Base-by-base conservation (phyloP, 1,284 basidiomycete genomes). In the Ganoderma boninense region DNA sequence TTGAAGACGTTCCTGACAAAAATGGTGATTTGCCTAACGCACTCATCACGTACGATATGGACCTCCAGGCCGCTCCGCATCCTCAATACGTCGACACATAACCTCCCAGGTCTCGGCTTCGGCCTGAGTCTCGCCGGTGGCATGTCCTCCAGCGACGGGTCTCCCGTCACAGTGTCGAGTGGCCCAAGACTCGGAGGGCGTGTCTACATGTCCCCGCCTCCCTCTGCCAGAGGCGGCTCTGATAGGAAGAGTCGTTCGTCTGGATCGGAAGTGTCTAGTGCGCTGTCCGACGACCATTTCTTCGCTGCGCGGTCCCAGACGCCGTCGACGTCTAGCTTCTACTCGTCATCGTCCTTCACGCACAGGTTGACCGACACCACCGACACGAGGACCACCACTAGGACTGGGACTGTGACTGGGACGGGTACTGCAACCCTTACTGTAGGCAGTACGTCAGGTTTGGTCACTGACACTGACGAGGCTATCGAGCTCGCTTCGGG, bases 121-220 rank as follows among this genome's bases (percentile, higher is more conserved):
- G 84, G 84, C 8, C 66, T 87, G 0, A 78, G 80, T 54, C 79
- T 86, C 3, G 81, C 80, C 0, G 79, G 83, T 8, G 81, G 83
- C 35, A 71, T 78, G 4, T 75, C 82, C 18, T 70, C 82, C 0
- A 85, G 84, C 13, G 86, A 84, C 8, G 82, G 82, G 3, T 84
- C 84, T 0, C 88, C 89, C 0, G 87, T 89, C 10, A 89, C 88
- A 0, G 80, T 89, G 0, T 89, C 88, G 0, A 90, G 88, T 74
- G 88, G 87, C 3, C 83, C 87, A 6, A 83, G 84, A 8, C 77
- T 88, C 2, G 82, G 89, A 1, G 80, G 84, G 38, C 84, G 87
- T 69, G 84, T 91, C 5, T 84, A 86, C 29, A 82, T 92, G 54
- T 91, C 90, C 1, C 90, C 90, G 0, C 90, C 90, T 0, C 90